These are phyloP conservation scores for Chlorophyllum brunneum DNA, from an alignment of 768 basidiomycete genomes.

Conservation along the genomic window DNA sequence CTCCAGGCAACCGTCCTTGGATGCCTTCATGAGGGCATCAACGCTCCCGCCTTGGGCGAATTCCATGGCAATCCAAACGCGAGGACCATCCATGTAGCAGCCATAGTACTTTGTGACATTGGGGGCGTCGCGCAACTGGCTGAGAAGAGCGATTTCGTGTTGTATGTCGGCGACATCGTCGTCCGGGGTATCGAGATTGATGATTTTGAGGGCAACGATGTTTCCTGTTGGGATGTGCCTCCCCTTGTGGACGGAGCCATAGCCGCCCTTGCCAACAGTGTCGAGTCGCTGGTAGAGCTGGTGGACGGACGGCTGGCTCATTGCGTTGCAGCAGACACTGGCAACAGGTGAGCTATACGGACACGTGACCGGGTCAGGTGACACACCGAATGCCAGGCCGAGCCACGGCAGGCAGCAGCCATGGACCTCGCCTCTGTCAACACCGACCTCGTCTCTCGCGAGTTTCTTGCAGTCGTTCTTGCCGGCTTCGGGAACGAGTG, in stretches of 20 bases:
- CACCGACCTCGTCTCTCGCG: slow-evolving; percentile 51
- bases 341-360: neutral
- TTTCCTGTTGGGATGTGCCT: slow-evolving; percentile 80
- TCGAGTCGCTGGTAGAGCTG: slow-evolving; percentile 83
- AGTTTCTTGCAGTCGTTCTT: slow-evolving; percentile 86
- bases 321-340: slow-evolving; percentile 10
- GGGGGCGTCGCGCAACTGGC: slow-evolving; percentile 84
- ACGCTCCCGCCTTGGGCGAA: slow-evolving; percentile 94
- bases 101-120: slow-evolving; percentile 96
- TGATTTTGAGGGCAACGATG: slow-evolving; percentile 95
- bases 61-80: slow-evolving; percentile 99
- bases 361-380: neutral
- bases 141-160: slow-evolving; percentile 89
- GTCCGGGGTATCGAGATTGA: slow-evolving; percentile 94
- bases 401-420: slow-evolving; percentile 13
- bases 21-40: slow-evolving; percentile 87
- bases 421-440: slow-evolving; percentile 67
- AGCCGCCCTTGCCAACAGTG: slow-evolving; percentile 93
- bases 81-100: slow-evolving; percentile 92
- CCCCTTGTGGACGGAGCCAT: slow-evolving; percentile 94
- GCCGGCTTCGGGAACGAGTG: slow-evolving; percentile 94
- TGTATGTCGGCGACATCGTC: slow-evolving; percentile 98
- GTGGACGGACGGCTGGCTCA: slow-evolving; percentile 61
- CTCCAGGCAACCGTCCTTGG: slow-evolving; percentile 70
- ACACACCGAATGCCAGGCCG: neutral